Conservation (phyloP, 2,329 filamentous ascomycete species). For the Aspergillus sclerotialis region DNA sequence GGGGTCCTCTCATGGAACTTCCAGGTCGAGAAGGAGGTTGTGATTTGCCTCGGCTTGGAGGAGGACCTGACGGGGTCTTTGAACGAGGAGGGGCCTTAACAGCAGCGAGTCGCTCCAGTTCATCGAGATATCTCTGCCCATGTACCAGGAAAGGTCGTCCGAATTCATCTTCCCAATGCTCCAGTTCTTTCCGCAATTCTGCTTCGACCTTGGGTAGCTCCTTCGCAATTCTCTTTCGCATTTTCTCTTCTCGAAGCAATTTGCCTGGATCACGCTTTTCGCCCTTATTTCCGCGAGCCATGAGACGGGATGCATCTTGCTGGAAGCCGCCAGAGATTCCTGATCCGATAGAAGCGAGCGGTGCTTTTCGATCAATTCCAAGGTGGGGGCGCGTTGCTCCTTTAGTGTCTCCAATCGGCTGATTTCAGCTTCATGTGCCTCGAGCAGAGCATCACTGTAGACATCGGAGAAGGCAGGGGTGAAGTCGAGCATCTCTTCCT, state of each 20-base stretch:
- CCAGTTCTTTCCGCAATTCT: conserved; percentile 75
- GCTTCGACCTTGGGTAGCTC: conserved; percentile 85
- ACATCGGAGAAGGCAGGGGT: conserved; percentile 95
- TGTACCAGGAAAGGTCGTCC: conserved; percentile 89
- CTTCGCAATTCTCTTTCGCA: conserved; percentile 94
- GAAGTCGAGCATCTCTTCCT: conserved; percentile 98
- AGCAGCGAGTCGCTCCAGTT: conserved; percentile 55
- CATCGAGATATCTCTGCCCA: conserved; percentile 83
- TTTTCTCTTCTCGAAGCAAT: conserved; percentile 91
- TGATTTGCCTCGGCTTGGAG: conserved; percentile 20
- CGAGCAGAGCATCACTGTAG: conserved; percentile 89
- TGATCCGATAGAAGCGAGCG: conserved; percentile 75
- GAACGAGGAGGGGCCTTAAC: conserved; percentile 58
- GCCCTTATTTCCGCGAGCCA: conserved; percentile 85
- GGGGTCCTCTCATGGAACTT: conserved; percentile 32
- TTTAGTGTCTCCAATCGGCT: conserved; percentile 69
- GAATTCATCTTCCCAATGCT: conserved; percentile 88
- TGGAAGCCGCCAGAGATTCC: conserved; percentile 79
- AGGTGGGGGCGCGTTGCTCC: conserved; percentile 78
- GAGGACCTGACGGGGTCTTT: conserved; percentile 37
- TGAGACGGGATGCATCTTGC: conserved; percentile 87
- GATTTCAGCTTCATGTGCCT: conserved; percentile 92
- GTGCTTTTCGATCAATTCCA: conserved; percentile 78
- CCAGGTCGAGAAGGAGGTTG: conserved; percentile 25
- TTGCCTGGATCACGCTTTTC: conserved; percentile 93